These are phyloP conservation scores for Parietaria judaica DNA, from an alignment of 306 rosid genomes.

Conservation along the genomic window DNA sequence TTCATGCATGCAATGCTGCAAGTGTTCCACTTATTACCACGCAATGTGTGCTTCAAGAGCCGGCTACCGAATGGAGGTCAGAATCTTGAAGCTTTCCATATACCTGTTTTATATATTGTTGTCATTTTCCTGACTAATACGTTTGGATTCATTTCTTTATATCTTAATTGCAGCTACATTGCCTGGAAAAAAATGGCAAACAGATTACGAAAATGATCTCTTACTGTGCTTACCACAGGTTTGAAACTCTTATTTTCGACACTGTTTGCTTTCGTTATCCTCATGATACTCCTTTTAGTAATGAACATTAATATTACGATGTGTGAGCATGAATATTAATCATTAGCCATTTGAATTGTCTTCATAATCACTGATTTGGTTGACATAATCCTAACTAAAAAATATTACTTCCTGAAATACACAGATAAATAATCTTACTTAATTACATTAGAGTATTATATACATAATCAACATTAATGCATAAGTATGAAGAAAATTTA, in stretches of 20 bases:
- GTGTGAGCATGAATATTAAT: no score
- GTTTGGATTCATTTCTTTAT: conserved; percentile 16
- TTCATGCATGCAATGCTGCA: conserved; percentile 97
- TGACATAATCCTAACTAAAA: not conserved
- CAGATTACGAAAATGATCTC: conserved; percentile 93
- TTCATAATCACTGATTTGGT: conserved; percentile 2
- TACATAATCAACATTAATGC: no score
- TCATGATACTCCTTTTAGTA: no score
- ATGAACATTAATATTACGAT: no score
- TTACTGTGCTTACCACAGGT: conserved; percentile 98
- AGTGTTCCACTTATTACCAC: conserved; percentile 97
- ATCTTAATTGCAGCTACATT: conserved; percentile 69
- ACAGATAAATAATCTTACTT: no score
- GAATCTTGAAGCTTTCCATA: conserved; percentile 17
- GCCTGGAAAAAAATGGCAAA: conserved; percentile 84
- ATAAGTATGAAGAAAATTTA: no score
- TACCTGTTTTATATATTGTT: no score
- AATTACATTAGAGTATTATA: no score
- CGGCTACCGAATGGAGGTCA: conserved; percentile 98
- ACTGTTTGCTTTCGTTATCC: no score
- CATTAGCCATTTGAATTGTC: not conserved
- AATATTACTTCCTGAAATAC: no score
- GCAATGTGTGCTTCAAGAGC: conserved; percentile 99
- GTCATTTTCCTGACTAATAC: conserved; percentile 3
- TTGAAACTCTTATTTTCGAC: conserved; percentile 23